Conservation (phyloP, 805 yeast species). For the Sporopachydermia lactativora region DNA sequence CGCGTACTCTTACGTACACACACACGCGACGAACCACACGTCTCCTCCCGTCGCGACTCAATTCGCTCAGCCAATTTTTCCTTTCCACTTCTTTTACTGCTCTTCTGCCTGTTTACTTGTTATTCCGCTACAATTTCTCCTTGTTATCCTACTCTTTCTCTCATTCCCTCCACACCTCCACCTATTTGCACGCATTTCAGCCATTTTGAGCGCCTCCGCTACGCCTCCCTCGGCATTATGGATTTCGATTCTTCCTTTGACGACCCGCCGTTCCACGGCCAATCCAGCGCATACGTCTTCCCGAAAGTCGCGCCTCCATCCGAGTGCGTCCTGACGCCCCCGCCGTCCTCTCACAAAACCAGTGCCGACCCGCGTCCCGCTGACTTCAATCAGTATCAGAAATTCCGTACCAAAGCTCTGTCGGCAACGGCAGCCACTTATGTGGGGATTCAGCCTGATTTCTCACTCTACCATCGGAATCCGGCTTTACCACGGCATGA, state of each 20-base stretch:
- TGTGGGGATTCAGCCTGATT: background rate
- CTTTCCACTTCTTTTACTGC: no score
- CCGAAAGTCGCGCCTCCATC: no score
- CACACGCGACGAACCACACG: no score
- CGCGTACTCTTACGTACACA: no score
- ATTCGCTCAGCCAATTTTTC: no score
- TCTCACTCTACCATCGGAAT: background rate
- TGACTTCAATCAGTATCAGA: background rate
- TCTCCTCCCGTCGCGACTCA: no score
- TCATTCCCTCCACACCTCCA: no score
- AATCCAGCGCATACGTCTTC: background rate
- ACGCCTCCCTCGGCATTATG: background rate
- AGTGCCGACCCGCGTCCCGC: background rate
- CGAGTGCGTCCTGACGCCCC: no score
- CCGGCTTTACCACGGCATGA: background rate
- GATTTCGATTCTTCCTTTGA: background rate
- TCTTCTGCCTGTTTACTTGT: no score
- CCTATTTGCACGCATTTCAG: no score
- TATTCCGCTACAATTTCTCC: no score
- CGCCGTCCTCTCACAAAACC: background rate
- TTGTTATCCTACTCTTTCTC: no score
- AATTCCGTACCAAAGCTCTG: background rate
- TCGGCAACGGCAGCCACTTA: background rate
- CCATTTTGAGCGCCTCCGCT: conserved; percentile 3
- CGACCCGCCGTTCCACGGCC: background rate